A percentile compares a stretch with the other conserved stretches of the same genome.
Conservation (phyloP, 495 filamentous ascomycete genomes). For the Aspergillus baeticus region DNA sequence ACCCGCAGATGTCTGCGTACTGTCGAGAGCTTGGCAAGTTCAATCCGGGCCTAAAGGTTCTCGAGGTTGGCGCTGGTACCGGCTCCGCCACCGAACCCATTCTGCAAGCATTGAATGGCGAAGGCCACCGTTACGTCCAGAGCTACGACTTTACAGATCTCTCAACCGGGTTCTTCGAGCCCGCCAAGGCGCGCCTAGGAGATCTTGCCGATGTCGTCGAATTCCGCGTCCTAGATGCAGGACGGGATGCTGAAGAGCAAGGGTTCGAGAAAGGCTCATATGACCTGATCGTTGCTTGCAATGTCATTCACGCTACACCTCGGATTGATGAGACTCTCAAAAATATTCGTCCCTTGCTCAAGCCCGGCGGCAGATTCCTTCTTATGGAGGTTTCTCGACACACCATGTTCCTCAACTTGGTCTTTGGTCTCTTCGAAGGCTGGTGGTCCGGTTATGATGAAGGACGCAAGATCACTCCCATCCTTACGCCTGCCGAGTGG, state of each 20-base stretch:
- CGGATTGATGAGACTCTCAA: conserved; percentile 4
- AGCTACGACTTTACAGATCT: conserved; percentile 7
- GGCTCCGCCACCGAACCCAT: conserved; percentile 5
- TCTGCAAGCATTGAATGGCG: conserved; percentile 8
- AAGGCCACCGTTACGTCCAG: background rate
- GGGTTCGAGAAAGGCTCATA: conserved; percentile 9
- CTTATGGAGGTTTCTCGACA: conserved; percentile 11
- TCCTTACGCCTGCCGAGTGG: conserved; percentile 8
- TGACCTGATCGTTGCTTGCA: conserved; percentile 13
- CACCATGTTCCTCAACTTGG: background rate
- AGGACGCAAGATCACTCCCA: conserved; percentile 4
- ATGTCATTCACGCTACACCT: conserved; percentile 11
- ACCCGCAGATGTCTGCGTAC: conserved; percentile 9
- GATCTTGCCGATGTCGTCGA: conserved; percentile 9
- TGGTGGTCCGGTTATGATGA: conserved; percentile 14
- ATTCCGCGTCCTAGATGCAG: conserved; percentile 11
- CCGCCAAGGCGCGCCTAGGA: conserved; percentile 7
- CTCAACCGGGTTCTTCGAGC: conserved; percentile 14
- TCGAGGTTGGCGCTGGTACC: conserved; percentile 11
- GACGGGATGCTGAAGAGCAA: conserved; percentile 4
- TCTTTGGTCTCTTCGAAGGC: conserved; percentile 11
- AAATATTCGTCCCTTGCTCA: conserved; percentile 10
- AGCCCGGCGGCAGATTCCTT: conserved; percentile 12
- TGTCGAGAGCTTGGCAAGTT: conserved; percentile 4
- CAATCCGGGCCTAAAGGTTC: conserved; percentile 6